Evolutionary conservation across 306 rosid genomes (phyloP).

Genomic region (Mimosa pudica): DNA sequence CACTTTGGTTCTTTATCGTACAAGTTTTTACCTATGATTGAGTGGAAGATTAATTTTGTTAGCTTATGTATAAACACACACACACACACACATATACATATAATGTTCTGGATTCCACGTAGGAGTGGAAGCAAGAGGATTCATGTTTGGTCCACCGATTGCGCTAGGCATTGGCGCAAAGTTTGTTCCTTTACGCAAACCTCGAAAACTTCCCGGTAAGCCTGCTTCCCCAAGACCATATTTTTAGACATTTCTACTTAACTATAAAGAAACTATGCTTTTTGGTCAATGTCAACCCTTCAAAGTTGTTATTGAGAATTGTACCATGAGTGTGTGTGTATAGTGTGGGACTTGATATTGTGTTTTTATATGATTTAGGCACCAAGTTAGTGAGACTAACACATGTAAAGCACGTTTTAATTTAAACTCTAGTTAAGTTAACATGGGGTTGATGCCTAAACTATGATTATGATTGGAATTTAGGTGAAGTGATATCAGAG

Average conservation of each 20-base stretch:
- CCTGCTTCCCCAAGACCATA: background rate
- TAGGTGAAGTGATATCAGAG: slow-evolving; percentile 86
- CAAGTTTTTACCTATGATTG: too few species aligned
- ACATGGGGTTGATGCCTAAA: background rate
- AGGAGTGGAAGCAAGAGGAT: slow-evolving; percentile 93
- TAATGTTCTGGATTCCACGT: slow-evolving; percentile 32
- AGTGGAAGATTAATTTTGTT: too few species aligned
- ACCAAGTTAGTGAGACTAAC: background rate
- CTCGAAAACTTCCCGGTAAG: slow-evolving; percentile 68
- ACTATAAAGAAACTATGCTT: background rate
- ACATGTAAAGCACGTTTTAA: background rate
- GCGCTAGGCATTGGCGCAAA: slow-evolving; percentile 84
- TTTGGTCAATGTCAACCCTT: background rate
- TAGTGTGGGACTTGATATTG: background rate
- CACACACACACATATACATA: background rate
- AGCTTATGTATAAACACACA: too few species aligned
- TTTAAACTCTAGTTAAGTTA: background rate
- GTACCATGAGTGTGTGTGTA: background rate
- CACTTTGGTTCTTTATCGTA: background rate
- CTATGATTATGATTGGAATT: slow-evolving; percentile 17
- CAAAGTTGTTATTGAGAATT: background rate
- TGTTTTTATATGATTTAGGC: background rate
- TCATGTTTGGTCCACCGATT: slow-evolving; percentile 85
- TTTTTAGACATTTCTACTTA: background rate
- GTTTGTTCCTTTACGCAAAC: slow-evolving; percentile 83